phyloP scores from a whole-genome alignment of 148 eudicot genomes.

The Heliamphora exappendiculata region DNA sequence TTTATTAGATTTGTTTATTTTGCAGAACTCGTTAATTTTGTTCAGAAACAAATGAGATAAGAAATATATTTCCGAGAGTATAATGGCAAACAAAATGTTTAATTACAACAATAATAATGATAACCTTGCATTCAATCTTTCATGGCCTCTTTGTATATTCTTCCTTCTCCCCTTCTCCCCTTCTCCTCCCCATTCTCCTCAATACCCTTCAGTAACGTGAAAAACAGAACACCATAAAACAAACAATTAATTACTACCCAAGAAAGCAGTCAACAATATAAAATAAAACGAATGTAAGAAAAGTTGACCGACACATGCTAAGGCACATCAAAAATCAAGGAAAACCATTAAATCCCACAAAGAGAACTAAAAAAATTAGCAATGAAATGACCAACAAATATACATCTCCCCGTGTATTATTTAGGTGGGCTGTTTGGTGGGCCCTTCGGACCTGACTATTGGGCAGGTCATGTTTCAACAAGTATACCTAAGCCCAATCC shows the following conservation, averaged over 20 bases:
- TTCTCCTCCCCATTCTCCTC: constrained; percentile 28
- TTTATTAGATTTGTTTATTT: no score
- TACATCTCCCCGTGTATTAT: not conserved
- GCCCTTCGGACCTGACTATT: no score
- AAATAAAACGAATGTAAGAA: not conserved
- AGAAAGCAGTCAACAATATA: not conserved
- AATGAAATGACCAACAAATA: not conserved
- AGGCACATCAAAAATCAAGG: not conserved
- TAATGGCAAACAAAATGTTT: not conserved
- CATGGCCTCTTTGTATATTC: constrained; percentile 32
- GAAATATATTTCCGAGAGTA: not conserved
- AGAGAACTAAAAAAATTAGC: not conserved
- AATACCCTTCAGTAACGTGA: constrained; percentile 23
- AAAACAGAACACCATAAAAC: constrained; percentile 1
- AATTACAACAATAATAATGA: not conserved
- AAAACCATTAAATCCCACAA: not conserved
- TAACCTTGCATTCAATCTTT: constrained; percentile 57
- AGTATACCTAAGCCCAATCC: no score
- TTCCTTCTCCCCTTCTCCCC: no score
- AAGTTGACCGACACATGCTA: not conserved
- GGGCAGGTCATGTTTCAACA: no score
- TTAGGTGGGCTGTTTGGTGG: no score
- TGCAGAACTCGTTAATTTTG: no score
- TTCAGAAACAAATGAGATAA: not conserved
- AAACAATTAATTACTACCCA: not conserved